A percentile compares a stretch with the other conserved stretches of the same genome.
These are phyloP conservation scores for Hypoxylon rickii DNA, from an alignment of 495 filamentous ascomycete genomes.

Conservation along the genomic window DNA sequence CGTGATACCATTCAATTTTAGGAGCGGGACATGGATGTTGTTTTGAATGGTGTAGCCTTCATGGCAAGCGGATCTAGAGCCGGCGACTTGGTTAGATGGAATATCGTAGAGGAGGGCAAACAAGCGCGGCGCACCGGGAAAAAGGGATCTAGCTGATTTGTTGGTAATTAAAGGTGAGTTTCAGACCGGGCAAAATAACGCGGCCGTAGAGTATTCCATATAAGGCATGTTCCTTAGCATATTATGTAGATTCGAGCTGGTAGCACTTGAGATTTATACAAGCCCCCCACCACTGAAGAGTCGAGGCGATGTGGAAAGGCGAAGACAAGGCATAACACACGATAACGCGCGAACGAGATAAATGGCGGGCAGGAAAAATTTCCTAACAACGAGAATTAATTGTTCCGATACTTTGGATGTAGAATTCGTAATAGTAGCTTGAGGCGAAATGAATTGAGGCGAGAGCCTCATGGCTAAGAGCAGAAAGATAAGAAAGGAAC, in stretches of 20 bases:
- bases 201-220: constrained; percentile 6
- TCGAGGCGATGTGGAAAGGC: neutral
- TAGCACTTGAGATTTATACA: constrained; percentile 23
- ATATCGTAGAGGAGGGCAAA: constrained; percentile 10
- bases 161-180: neutral
- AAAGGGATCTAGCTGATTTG: neutral
- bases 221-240: constrained; percentile 8
- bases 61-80: constrained; percentile 21
- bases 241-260: constrained; percentile 12
- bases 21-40: constrained; percentile 8
- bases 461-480: constrained; percentile 18
- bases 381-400: constrained; percentile 25
- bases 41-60: constrained; percentile 21
- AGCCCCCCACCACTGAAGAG: constrained; percentile 10
- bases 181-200: constrained; percentile 4
- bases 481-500: constrained; percentile 28
- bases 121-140: constrained; percentile 11
- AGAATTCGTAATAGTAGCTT: constrained; percentile 21
- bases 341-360: neutral
- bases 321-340: constrained; percentile 12
- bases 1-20: constrained; percentile 10
- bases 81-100: constrained; percentile 6
- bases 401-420: constrained; percentile 36
- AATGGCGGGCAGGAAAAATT: constrained; percentile 30
- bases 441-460: constrained; percentile 21